Base-by-base conservation (phyloP, 805 yeast genomes). In the Candida montana region DNA sequence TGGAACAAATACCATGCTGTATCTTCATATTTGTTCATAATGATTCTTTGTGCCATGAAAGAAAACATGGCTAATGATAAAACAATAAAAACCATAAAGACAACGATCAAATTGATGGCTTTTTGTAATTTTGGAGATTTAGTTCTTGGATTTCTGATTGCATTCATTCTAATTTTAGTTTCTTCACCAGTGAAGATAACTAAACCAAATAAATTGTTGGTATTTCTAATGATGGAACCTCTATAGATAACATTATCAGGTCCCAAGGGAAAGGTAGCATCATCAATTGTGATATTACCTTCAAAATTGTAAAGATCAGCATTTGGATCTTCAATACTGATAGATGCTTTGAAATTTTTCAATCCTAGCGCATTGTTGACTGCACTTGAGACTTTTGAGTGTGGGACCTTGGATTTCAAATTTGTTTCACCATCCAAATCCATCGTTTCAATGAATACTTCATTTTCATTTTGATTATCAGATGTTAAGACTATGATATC, bases 361-460 rank as follows among this genome's bases (percentile, higher is more conserved):
- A 86, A 57, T 0, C 74, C 75, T 2, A 69, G 59, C 0, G 78
- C 82, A 3, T 71, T 65, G 18, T 71, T 65, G 33, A 81, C 68
- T 10, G 62, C 48, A 13, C 74, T 72, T 31, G 80, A 71, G 2
- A 91, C 51, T 46, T 80, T 85, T 2, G 73, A 68, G 47, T 81
- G 83, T 0, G 96, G 85, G 16, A 67, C 64, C 52, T 77, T 80
- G 7, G 85, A 72, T 60, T 93, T 93, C 46, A 93, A 68, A 57
- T 89, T 91, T 0, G 98, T 93, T 62, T 93, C 99, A 38, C 99
- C 99, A 63, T 93, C 99, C 37, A 93, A 69, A 1, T 96, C 99
- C 91, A 91, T 89, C 1, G 99, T 93, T 61, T 93, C 99, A 16
- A 90, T 79, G 49, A 77, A 86, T 43, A 80, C 75, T 31, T 83